A percentile compares a stretch with the other conserved stretches of the same genome.
Conservation (phyloP, 2,329 filamentous ascomycete species). For the Fusarium sp. region DNA sequence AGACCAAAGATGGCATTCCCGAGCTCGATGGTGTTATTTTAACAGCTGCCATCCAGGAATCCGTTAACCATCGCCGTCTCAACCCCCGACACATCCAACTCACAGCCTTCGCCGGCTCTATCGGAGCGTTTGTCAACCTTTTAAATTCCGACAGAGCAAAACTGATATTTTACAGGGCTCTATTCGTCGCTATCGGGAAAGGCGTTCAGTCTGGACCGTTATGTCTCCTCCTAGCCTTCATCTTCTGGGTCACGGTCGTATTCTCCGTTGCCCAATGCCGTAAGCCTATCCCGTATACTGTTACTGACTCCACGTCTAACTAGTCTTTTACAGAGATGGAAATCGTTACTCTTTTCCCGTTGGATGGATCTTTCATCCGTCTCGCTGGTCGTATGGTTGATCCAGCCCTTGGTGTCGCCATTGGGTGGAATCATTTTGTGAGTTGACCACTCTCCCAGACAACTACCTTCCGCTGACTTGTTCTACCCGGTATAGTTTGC, state of each 20-base stretch:
- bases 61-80: neutral
- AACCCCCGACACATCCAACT: conserved; percentile 2
- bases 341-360: neutral
- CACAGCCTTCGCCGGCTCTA: neutral
- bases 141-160: too few relatives aligned
- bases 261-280: neutral
- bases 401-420: neutral
- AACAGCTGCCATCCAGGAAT: neutral
- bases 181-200: neutral
- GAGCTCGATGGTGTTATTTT: neutral
- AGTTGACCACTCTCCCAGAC: too few relatives aligned
- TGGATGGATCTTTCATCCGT: neutral
- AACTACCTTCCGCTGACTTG: too few relatives aligned
- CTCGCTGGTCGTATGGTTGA: neutral
- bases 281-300: accelerated
- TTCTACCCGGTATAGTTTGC: neutral
- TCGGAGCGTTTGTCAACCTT: neutral
- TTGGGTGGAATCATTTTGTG: conserved; percentile 1
- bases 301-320: neutral
- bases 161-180: too few relatives aligned
- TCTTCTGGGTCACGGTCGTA: neutral
- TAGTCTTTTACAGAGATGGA: neutral
- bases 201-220: neutral
- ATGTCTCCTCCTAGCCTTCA: neutral
- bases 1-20: neutral